Conservation (phyloP, 805 yeast genomes). For the Spathaspora passalidarum region DNA sequence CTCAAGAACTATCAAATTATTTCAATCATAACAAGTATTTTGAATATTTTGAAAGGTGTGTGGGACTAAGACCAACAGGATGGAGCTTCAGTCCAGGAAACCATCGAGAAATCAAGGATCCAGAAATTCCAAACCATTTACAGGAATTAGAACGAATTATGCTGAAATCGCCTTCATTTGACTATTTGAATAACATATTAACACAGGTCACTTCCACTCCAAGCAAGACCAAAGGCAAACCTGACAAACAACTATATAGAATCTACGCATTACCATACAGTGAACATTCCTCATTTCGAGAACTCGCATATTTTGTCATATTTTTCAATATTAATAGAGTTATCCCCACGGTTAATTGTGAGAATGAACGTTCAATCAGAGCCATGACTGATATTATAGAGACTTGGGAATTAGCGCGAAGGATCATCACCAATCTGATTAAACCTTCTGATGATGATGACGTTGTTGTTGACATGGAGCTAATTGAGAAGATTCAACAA, state of each 20-base stretch:
- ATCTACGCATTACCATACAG: slow-evolving; percentile 78
- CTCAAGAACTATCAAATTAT: slow-evolving; percentile 46
- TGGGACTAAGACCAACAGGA: slow-evolving; percentile 87
- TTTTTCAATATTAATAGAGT: slow-evolving; percentile 48
- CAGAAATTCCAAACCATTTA: slow-evolving; percentile 9
- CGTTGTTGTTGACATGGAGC: neutral
- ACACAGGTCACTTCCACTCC: slow-evolving; percentile 20
- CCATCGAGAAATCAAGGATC: neutral
- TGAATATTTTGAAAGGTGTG: slow-evolving; percentile 51
- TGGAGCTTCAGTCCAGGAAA: slow-evolving; percentile 60
- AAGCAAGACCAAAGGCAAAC: slow-evolving; percentile 14
- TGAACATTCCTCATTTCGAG: slow-evolving; percentile 90
- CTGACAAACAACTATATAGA: slow-evolving; percentile 30
- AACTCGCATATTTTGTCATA: slow-evolving; percentile 63
- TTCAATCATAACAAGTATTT: slow-evolving; percentile 45
- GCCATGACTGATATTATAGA: slow-evolving; percentile 32
- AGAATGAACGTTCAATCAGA: slow-evolving; percentile 18
- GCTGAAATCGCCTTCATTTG: slow-evolving; percentile 16
- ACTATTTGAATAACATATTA: slow-evolving; percentile 28
- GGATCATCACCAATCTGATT: slow-evolving; percentile 9
- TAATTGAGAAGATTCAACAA: slow-evolving; percentile 5
- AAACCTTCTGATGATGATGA: slow-evolving; percentile 1
- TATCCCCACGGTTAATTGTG: slow-evolving; percentile 75
- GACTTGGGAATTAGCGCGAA: slow-evolving; percentile 25
- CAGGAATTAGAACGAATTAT: slow-evolving; percentile 15